Conservation (phyloP, 2,329 filamentous ascomycete genomes). For the Myriosclerotinia scirpicola region DNA sequence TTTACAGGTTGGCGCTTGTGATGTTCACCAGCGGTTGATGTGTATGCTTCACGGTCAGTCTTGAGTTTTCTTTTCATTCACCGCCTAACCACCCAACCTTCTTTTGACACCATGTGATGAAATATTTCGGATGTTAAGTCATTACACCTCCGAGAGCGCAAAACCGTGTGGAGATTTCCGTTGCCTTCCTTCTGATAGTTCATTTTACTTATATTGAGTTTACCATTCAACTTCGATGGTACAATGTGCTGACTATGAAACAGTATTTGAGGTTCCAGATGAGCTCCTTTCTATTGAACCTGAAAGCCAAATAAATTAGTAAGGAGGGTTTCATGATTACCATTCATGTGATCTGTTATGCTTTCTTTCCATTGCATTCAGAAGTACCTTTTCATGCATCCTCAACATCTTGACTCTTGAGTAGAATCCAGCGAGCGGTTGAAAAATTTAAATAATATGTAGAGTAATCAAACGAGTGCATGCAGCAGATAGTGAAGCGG, state of each 20-base stretch:
- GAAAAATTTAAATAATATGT: too few species aligned
- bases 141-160: slow-evolving; percentile 89
- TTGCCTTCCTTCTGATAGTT: slow-evolving; percentile 98
- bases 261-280: neutral
- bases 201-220: neutral
- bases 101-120: slow-evolving; percentile 62
- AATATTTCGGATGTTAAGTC: slow-evolving; percentile 97
- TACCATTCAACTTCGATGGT: neutral
- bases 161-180: slow-evolving; percentile 92
- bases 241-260: neutral
- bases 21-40: too few species aligned
- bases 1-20: neutral
- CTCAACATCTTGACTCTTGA: too few species aligned
- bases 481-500: too few species aligned
- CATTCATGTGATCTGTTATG: too few species aligned
- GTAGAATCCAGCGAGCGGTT: too few species aligned
- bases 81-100: neutral
- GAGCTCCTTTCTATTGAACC: neutral
- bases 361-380: too few species aligned
- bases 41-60: neutral
- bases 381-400: too few species aligned
- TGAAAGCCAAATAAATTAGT: neutral
- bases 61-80: neutral
- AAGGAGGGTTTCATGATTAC: too few species aligned
- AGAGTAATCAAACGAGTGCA: too few species aligned